Percentiles rank a stretch among this genome's conserved stretches.
phyloP scores from a whole-genome alignment of 2,329 filamentous ascomycete genomes.

The Neofusicoccum parvum region DNA sequence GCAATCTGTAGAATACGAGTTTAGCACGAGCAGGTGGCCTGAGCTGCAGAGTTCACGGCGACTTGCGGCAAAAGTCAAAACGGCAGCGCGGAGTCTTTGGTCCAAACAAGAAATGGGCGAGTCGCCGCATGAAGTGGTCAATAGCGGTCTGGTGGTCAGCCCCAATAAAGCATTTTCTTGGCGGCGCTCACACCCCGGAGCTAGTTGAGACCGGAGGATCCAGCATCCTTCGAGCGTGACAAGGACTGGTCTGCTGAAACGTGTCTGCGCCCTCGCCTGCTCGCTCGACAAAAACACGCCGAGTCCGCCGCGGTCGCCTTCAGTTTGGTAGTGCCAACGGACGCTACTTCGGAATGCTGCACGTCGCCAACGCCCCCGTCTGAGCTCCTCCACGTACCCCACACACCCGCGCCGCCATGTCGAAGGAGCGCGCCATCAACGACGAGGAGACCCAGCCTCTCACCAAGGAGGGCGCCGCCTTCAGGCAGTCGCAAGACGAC shows the following conservation, averaged over 20 bases:
- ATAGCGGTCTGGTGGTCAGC: slow-evolving; percentile 5
- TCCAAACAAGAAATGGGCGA: neutral
- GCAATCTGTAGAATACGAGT: slow-evolving; percentile 18
- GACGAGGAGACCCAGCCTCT: slow-evolving; percentile 52
- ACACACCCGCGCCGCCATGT: slow-evolving; percentile 29
- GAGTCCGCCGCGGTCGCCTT: neutral
- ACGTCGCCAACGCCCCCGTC: neutral
- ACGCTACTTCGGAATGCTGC: slow-evolving; percentile 4
- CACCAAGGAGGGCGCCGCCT: slow-evolving; percentile 33
- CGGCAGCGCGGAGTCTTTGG: neutral
- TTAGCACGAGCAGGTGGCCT: neutral
- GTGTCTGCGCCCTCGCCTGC: neutral
- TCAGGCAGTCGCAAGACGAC: slow-evolving; percentile 38
- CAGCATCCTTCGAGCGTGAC: neutral
- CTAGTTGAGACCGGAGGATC: neutral
- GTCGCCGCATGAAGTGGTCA: slow-evolving; percentile 21
- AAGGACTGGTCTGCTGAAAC: neutral
- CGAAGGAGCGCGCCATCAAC: slow-evolving; percentile 35
- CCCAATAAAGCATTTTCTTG: slow-evolving; percentile 21
- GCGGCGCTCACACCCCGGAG: neutral
- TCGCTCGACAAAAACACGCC: neutral
- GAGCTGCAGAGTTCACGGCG: neutral
- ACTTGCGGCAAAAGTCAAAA: neutral
- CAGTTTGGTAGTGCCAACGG: neutral
- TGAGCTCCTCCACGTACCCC: slow-evolving; percentile 12